phyloP scores from a whole-genome alignment of 1,284 basidiomycete species.

The Amylostereum chailletii region DNA sequence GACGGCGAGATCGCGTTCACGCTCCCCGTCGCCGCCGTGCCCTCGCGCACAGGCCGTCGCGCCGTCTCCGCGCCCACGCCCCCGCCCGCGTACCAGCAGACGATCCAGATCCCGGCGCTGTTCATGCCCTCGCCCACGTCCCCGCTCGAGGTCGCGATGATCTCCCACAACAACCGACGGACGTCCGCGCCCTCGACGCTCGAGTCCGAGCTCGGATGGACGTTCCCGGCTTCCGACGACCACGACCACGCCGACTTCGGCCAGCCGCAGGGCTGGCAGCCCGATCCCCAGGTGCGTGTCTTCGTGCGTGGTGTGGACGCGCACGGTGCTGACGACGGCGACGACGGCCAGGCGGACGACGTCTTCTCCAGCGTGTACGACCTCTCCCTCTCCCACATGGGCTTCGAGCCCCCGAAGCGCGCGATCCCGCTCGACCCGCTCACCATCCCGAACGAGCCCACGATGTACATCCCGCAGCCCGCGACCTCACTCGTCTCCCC shows the following conservation, averaged over 20 bases:
- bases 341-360: conserved; percentile 38
- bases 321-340: conserved; percentile 1
- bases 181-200: conserved; percentile 32
- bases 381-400: conserved; percentile 10
- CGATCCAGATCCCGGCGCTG: conserved; percentile 55
- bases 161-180: conserved; percentile 33
- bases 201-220: conserved; percentile 24
- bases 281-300: conserved; percentile 16
- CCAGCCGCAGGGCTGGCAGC: conserved; percentile 30
- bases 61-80: conserved; percentile 28
- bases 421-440: conserved; percentile 29
- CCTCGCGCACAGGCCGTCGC: conserved; percentile 20
- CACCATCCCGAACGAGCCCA: conserved; percentile 25
- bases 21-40: conserved; percentile 32
- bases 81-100: conserved; percentile 31
- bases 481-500: conserved; percentile 17
- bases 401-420: conserved; percentile 11
- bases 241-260: conserved; percentile 24
- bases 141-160: conserved; percentile 48
- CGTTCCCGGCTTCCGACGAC: conserved; percentile 18
- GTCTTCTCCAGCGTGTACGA: conserved; percentile 29
- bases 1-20: conserved; percentile 48
- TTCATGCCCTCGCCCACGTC: conserved; percentile 59
- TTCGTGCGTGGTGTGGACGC: neutral
- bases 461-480: conserved; percentile 19